phyloP scores from a whole-genome alignment of 352 stramenopile species.

The Phytophthora parvispora region DNA sequence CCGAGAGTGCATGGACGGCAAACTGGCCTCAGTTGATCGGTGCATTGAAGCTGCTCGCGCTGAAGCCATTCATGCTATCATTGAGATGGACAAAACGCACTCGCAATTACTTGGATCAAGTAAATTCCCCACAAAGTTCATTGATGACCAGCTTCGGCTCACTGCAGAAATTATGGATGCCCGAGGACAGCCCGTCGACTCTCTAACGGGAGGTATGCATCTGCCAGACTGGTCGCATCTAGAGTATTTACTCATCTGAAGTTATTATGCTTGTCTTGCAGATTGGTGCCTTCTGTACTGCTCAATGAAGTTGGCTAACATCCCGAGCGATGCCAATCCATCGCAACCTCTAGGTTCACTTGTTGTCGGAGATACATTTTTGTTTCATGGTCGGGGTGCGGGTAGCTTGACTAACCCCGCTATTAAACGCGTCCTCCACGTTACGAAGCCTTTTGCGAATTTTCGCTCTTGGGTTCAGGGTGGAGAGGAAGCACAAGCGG shows the following conservation, averaged over 20 bases:
- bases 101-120: slow-evolving; percentile 29
- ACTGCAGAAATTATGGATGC: slow-evolving; percentile 55
- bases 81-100: slow-evolving; percentile 20
- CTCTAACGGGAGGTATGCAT: slow-evolving; percentile 23
- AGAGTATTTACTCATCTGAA: not conserved
- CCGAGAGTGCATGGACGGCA: slow-evolving; percentile 13
- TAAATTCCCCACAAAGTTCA: slow-evolving; percentile 31
- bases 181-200: slow-evolving; percentile 37
- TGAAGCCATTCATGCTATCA: slow-evolving; percentile 24
- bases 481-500: slow-evolving; percentile 55
- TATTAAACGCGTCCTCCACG: slow-evolving; percentile 33
- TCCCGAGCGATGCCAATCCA: slow-evolving; percentile 38
- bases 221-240: not conserved
- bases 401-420: not conserved
- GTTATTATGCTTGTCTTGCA: slow-evolving; percentile 11
- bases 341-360: slow-evolving; percentile 53
- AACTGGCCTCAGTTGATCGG: slow-evolving; percentile 22
- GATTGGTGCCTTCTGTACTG: slow-evolving; percentile 72
- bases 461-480: slow-evolving; percentile 73
- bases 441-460: slow-evolving; percentile 69
- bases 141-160: slow-evolving; percentile 51
- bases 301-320: slow-evolving; percentile 45
- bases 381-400: slow-evolving; percentile 16
- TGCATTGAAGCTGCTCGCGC: slow-evolving; percentile 28
- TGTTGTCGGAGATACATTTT: slow-evolving; percentile 71